Evolutionary conservation across 805 yeast genomes (phyloP).

Genomic region (Wickerhamomyces queroliae): DNA sequence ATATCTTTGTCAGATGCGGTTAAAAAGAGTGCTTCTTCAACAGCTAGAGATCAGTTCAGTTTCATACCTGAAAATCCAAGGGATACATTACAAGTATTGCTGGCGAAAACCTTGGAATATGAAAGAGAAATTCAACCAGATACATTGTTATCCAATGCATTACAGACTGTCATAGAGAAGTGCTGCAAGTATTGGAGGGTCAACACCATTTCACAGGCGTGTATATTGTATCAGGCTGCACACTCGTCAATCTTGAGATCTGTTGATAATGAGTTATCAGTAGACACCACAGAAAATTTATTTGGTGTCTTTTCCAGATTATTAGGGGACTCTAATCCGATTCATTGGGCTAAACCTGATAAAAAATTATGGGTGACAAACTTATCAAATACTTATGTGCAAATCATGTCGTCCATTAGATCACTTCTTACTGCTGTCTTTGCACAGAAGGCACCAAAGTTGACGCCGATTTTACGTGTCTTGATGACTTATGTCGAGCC

Average conservation of each 20-base stretch:
- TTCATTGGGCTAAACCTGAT: slow-evolving; percentile 39
- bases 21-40: neutral
- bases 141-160: slow-evolving; percentile 33
- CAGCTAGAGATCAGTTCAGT: neutral
- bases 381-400: slow-evolving; percentile 39
- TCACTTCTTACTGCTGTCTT: slow-evolving; percentile 36
- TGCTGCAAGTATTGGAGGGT: slow-evolving; percentile 57
- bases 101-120: slow-evolving; percentile 36
- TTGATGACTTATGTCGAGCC: slow-evolving; percentile 44
- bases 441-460: slow-evolving; percentile 46
- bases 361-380: slow-evolving; percentile 44
- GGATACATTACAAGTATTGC: slow-evolving; percentile 33
- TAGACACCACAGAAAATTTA: slow-evolving; percentile 25
- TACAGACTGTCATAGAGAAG: slow-evolving; percentile 35
- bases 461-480: slow-evolving; percentile 45
- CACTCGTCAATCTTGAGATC: slow-evolving; percentile 27
- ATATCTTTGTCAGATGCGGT: slow-evolving; percentile 2
- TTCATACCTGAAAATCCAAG: slow-evolving; percentile 38
- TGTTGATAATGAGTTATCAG: slow-evolving; percentile 23
- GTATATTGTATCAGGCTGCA: slow-evolving; percentile 45
- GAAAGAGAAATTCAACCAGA: slow-evolving; percentile 21
- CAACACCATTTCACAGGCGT: slow-evolving; percentile 41
- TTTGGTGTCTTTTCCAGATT: slow-evolving; percentile 26
- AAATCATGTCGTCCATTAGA: slow-evolving; percentile 39
- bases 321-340: slow-evolving; percentile 19